Base-by-base conservation (phyloP, 1,139 yeast species). In the Kodamaea plutei region DNA sequence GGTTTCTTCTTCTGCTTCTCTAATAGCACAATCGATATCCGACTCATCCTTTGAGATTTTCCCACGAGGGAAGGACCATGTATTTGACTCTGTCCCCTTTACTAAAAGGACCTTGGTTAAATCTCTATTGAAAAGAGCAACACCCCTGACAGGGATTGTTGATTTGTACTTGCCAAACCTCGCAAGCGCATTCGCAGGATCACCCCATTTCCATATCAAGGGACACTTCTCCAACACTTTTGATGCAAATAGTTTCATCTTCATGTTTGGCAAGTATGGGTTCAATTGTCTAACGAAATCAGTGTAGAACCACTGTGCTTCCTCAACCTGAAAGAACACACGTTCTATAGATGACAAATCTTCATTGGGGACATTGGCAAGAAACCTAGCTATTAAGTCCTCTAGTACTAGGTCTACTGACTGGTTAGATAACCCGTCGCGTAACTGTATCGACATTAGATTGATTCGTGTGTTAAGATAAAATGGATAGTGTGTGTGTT, bases 31-130 rank as follows among this genome's bases (percentile, higher is more conserved):
- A 34, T 74, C 79, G n/a, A 77, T 71, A 56, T 93, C 98, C 6
- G 79, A 67, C 58, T 93, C 99, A 49, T 80, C 95, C 53, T 91
- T 89, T 23, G 95, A 84, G 36, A 93, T 93, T 58, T 93, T 93
- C 6, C 99, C 99, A 54, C 96, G 69, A 4, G 99, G 99, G 50
- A 93, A 93, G 5, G 96, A 85, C 98, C 98, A 93, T 8, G 81
- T 58, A 23, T 66, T 65, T n/a, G 89, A 75, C 44, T 85, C 94
- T 37, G 81, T 80, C 2, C 96, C 97, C 51, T 85, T 80, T 3
- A 91, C 95, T 47, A 93, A 62, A 23, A 93, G 52, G 6, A 87
- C 69, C 50, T 84, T 85, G 35, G 79, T 73, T 63, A 87, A 59
- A 25, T 73, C 76, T 33, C 72, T 67, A 53, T 87, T 88, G 47